Conservation (phyloP, 148 eudicot genomes). For the Camellia sinensis region DNA sequence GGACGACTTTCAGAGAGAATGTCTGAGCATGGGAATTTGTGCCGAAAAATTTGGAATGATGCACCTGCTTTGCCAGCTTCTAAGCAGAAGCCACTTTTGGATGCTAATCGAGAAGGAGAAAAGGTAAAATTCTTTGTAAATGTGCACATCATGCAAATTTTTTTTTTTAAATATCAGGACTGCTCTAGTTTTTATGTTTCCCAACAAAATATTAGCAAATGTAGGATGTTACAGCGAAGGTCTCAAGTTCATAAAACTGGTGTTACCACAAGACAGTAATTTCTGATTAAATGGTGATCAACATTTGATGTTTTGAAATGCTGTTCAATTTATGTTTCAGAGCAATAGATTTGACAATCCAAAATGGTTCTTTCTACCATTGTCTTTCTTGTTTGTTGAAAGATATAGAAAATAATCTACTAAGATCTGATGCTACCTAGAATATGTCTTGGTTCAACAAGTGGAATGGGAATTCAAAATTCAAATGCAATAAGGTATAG, state of each 20-base stretch:
- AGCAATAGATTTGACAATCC: background rate
- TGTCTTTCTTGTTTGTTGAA: background rate
- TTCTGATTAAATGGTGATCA: background rate
- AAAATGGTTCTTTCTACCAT: background rate
- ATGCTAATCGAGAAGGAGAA: constrained; percentile 94
- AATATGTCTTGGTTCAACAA: background rate
- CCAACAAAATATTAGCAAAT: background rate
- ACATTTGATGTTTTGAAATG: background rate
- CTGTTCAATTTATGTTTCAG: background rate
- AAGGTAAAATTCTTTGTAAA: constrained; percentile 45
- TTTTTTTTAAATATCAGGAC: background rate
- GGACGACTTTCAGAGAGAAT: constrained; percentile 91
- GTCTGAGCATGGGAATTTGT: constrained; percentile 80
- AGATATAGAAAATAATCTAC: background rate
- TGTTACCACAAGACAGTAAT: background rate
- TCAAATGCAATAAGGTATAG: background rate
- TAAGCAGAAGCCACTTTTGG: constrained; percentile 87
- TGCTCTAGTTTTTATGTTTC: background rate
- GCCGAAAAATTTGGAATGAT: constrained; percentile 92
- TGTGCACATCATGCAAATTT: background rate
- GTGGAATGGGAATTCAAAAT: background rate
- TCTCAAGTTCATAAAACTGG: background rate
- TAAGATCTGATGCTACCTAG: background rate
- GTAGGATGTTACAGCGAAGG: background rate
- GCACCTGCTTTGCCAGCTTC: constrained; percentile 76